These are phyloP conservation scores for Durotheca rogersii DNA, from an alignment of 495 filamentous ascomycete species.

Conservation along the genomic window DNA sequence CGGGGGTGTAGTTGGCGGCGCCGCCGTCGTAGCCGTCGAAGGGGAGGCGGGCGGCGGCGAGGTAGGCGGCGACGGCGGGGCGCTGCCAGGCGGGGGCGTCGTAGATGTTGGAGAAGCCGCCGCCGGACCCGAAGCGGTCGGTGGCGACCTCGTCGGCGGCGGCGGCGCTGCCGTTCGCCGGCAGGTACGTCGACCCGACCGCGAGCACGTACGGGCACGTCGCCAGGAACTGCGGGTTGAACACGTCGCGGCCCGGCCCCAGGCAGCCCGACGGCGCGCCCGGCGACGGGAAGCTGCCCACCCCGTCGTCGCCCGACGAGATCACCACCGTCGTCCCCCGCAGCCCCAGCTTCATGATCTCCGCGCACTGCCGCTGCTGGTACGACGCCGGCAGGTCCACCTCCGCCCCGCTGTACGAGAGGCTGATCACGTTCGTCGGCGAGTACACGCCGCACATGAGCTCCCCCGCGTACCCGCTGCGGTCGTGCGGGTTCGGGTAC, in stretches of 20 bases:
- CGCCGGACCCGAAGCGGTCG: slow-evolving; percentile 55
- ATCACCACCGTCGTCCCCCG: slow-evolving; percentile 62
- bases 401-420: slow-evolving; percentile 45
- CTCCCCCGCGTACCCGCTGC: slow-evolving; percentile 56
- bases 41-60: slow-evolving; percentile 46
- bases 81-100: slow-evolving; percentile 58
- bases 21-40: slow-evolving; percentile 38
- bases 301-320: slow-evolving; percentile 61
- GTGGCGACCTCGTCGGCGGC: slow-evolving; percentile 46
- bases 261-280: slow-evolving; percentile 34
- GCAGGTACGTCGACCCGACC: slow-evolving; percentile 36
- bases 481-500: slow-evolving; percentile 54
- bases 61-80: slow-evolving; percentile 51
- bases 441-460: slow-evolving; percentile 59
- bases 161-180: slow-evolving; percentile 18
- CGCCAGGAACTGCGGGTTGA: slow-evolving; percentile 36
- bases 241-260: slow-evolving; percentile 29
- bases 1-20: slow-evolving; percentile 27
- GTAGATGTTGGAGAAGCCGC: slow-evolving; percentile 70
- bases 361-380: slow-evolving; percentile 43
- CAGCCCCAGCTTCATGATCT: slow-evolving; percentile 64
- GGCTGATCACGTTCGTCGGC: slow-evolving; percentile 42
- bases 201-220: slow-evolving; percentile 35
- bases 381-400: slow-evolving; percentile 38
- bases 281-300: slow-evolving; percentile 49